These are phyloP conservation scores for Nothophaeocryptopus gaeumannii DNA, from an alignment of 2,329 filamentous ascomycete species.

Conservation along the genomic window DNA sequence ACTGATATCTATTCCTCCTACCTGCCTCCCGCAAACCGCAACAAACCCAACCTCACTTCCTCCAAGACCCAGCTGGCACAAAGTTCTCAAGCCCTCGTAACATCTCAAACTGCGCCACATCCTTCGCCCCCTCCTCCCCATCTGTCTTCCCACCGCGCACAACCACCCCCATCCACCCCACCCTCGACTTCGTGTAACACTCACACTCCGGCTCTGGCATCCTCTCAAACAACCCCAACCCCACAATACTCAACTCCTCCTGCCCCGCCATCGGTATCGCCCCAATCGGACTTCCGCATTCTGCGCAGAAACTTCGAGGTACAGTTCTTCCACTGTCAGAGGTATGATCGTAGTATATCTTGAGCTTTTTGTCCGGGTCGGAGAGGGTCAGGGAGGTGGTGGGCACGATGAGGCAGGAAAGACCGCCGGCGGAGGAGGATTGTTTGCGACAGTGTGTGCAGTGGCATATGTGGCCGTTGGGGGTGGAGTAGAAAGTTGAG, in stretches of 20 bases:
- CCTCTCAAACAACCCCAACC: conserved; percentile 18
- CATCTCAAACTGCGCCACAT: too few species aligned
- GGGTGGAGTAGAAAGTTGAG: conserved; percentile 39
- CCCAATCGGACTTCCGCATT: conserved; percentile 18
- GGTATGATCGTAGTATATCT: conserved; percentile 16
- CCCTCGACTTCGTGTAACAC: conserved; percentile 2
- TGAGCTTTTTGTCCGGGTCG: conserved; percentile 15
- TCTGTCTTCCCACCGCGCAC: background rate
- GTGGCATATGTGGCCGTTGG: conserved; percentile 46
- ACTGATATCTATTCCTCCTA: too few species aligned
- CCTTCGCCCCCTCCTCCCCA: background rate
- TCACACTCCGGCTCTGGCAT: conserved; percentile 20
- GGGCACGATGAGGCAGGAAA: conserved; percentile 9
- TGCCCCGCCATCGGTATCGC: background rate
- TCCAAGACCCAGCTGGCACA: too few species aligned
- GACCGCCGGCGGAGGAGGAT: conserved; percentile 31
- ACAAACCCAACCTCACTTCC: too few species aligned
- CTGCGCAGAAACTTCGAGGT: conserved; percentile 19
- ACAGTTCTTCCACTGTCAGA: conserved; percentile 17
- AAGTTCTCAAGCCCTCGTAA: too few species aligned
- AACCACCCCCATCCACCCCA: background rate
- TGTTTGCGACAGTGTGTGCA: conserved; percentile 48
- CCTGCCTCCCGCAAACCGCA: too few species aligned
- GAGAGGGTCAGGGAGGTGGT: conserved; percentile 11
- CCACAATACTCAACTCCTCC: conserved; percentile 13